phyloP scores from a whole-genome alignment of 2,329 filamentous ascomycete genomes.

The Botryotinia globosa region DNA sequence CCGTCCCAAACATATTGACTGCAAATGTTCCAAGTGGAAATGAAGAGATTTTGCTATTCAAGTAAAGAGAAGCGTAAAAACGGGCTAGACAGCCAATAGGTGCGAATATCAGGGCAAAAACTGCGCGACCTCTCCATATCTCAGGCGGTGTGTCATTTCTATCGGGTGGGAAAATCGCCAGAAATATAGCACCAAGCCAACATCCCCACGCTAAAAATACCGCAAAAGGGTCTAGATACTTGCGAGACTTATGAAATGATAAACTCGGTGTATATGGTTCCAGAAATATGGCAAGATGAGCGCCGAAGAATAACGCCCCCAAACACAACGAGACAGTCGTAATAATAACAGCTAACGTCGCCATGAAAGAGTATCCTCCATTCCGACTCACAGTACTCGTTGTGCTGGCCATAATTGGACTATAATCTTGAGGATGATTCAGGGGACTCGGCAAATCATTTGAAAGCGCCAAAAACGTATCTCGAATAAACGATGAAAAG shows the following conservation, averaged over 20 bases:
- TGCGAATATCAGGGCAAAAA: constrained; percentile 79
- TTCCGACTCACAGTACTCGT: constrained; percentile 51
- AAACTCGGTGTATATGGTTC: constrained; percentile 59
- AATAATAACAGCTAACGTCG: constrained; percentile 71
- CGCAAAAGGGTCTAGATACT: constrained; percentile 59
- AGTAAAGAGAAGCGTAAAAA: constrained; percentile 66
- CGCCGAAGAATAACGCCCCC: constrained; percentile 66
- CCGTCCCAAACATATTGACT: constrained; percentile 76
- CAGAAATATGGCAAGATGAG: constrained; percentile 67
- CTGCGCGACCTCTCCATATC: constrained; percentile 69
- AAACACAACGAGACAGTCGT: constrained; percentile 69
- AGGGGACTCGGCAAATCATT: constrained; percentile 63
- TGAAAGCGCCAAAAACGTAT: constrained; percentile 73
- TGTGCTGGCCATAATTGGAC: constrained; percentile 36
- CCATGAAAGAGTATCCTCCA: constrained; percentile 79
- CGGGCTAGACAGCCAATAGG: constrained; percentile 74
- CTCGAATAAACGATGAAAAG: constrained; percentile 82
- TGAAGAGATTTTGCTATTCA: constrained; percentile 64
- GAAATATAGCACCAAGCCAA: constrained; percentile 75
- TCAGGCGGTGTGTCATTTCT: constrained; percentile 45
- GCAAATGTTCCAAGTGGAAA: constrained; percentile 87
- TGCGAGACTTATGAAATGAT: constrained; percentile 54
- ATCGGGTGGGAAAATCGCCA: constrained; percentile 70
- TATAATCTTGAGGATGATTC: constrained; percentile 40
- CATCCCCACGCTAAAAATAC: constrained; percentile 66